phyloP scores from a whole-genome alignment of 139 green algal genomes.

The Coelastrella sp. region DNA sequence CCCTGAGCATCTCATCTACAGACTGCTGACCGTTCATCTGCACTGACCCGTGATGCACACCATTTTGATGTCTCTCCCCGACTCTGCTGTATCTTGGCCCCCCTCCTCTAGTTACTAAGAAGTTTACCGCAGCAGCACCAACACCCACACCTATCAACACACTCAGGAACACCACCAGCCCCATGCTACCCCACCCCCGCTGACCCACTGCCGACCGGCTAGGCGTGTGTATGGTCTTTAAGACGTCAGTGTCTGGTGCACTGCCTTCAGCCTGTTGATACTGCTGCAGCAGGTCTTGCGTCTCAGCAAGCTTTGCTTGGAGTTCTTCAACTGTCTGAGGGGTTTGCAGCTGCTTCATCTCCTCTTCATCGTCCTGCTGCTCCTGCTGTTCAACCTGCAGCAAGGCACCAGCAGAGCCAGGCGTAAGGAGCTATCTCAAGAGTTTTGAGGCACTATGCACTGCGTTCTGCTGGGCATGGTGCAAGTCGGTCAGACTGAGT shows the following conservation, averaged over 20 bases:
- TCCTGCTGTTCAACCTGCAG: not conserved
- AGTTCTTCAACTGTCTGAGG: slow-evolving; percentile 40
- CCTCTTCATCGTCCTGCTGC: slow-evolving; percentile 34
- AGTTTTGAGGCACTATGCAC: not conserved
- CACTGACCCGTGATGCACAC: not conserved
- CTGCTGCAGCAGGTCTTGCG: slow-evolving; percentile 1
- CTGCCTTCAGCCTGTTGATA: not conserved
- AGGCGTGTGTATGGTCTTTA: not conserved
- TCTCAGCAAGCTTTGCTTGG: slow-evolving; percentile 12
- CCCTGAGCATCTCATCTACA: not conserved
- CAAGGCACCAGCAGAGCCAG: not conserved
- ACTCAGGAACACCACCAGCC: not conserved
- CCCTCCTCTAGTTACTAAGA: not conserved
- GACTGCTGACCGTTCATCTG: not conserved
- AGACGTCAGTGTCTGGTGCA: not conserved
- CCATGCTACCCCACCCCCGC: not conserved
- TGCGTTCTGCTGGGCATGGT: no score
- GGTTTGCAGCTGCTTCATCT: slow-evolving; percentile 27
- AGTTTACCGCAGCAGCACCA: slow-evolving; percentile 1
- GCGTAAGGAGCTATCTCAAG: not conserved
- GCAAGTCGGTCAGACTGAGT: no score
- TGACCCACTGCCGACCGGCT: not conserved
- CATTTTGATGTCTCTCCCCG: not conserved
- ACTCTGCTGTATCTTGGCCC: not conserved
- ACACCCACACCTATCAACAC: not conserved